phyloP scores from a whole-genome alignment of 768 basidiomycete genomes.

The Amanita exitialis region DNA sequence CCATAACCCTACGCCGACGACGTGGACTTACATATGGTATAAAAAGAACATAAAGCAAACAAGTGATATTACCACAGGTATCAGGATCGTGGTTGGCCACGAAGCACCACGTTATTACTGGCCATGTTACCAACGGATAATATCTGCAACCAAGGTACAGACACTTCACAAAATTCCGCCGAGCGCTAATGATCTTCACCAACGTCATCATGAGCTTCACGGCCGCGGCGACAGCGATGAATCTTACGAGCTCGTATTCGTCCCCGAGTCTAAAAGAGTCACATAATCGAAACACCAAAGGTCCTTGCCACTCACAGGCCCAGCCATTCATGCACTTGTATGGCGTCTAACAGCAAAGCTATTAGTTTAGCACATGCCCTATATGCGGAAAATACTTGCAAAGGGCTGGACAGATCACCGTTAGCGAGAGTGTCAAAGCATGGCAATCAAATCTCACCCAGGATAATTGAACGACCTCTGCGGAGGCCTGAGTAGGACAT shows the following conservation, averaged over 20 bases:
- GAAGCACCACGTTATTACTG: constrained; percentile 16
- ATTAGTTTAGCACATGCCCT: background rate
- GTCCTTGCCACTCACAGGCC: constrained; percentile 9
- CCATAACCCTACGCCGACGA: background rate
- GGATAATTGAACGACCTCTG: background rate
- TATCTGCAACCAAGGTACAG: constrained; percentile 18
- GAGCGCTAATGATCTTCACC: constrained; percentile 14
- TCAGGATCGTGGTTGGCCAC: constrained; percentile 12
- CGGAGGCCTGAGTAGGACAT: background rate
- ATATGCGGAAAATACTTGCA: background rate
- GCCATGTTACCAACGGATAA: constrained; percentile 16
- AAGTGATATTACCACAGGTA: constrained; percentile 12
- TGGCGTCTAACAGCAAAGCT: constrained; percentile 7
- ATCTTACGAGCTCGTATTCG: constrained; percentile 13
- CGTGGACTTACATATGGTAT: constrained; percentile 14
- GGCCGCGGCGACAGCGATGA: background rate
- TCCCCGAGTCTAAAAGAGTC: constrained; percentile 12
- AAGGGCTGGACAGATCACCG: background rate
- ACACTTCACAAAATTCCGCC: constrained; percentile 14
- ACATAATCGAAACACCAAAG: background rate
- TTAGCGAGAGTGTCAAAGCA: background rate
- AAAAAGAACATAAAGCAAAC: constrained; percentile 13
- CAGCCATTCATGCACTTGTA: constrained; percentile 19
- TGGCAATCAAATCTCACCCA: background rate
- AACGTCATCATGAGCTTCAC: background rate